Evolutionary conservation across 257 asterid genomes (phyloP).

Genomic region (Jacaranda copaia): DNA sequence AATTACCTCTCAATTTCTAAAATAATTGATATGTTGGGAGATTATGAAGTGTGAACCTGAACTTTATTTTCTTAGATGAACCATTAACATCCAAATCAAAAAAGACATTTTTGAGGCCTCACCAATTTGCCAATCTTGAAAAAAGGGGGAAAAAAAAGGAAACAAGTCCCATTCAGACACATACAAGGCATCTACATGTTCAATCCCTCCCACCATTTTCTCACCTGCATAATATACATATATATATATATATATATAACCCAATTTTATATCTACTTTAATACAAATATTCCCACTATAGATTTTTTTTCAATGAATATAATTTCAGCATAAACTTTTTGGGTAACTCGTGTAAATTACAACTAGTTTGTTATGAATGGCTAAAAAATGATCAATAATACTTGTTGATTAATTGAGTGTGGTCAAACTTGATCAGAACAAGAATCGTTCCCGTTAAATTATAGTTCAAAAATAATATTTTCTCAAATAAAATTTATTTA

Average conservation of each 20-base stretch:
- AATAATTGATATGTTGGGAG: neutral
- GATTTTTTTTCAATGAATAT: neutral
- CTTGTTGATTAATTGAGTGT: no score
- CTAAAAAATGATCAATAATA: no score
- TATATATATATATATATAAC: no score
- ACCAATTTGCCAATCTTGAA: slow-evolving; percentile 28
- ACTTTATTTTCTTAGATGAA: slow-evolving; percentile 26
- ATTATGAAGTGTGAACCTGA: slow-evolving; percentile 13
- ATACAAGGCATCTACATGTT: slow-evolving; percentile 1
- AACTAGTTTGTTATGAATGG: no score
- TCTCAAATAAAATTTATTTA: neutral
- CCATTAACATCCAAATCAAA: slow-evolving; percentile 27
- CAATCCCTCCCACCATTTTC: neutral
- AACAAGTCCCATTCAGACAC: slow-evolving; percentile 31
- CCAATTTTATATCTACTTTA: neutral
- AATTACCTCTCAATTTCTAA: neutral
- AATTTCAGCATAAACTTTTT: neutral
- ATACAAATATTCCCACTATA: neutral
- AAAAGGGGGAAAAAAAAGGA: neutral
- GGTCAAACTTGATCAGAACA: no score
- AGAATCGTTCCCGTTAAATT: no score
- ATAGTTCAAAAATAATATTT: no score
- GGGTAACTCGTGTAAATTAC: no score
- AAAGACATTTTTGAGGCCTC: slow-evolving; percentile 32
- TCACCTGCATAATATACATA: neutral